Percentiles rank a stretch among this genome's conserved stretches.
Conservation (phyloP, 257 asterid species). For the Lithospermum erythrorhizon region DNA sequence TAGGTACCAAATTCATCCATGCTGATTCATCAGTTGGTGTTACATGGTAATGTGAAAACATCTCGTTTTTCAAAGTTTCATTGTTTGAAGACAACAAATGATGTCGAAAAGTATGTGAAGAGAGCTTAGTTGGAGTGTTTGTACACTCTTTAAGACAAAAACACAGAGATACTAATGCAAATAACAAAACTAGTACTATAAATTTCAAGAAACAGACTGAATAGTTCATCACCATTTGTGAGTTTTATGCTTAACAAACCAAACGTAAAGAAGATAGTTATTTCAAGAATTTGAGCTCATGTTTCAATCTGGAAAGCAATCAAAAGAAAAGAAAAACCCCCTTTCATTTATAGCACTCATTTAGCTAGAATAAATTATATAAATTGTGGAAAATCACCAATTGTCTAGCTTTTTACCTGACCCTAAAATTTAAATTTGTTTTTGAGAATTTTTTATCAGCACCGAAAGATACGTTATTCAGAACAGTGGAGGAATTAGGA, state of each 20-base stretch:
- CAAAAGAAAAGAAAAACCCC: too few species aligned
- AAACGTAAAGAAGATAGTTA: too few species aligned
- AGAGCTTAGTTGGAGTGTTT: slow-evolving; percentile 27
- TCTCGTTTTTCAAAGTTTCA: slow-evolving; percentile 52
- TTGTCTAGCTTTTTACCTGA: too few species aligned
- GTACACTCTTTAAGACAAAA: slow-evolving; percentile 56
- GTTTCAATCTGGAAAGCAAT: too few species aligned
- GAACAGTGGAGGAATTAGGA: too few species aligned
- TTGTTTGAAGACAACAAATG: slow-evolving; percentile 46
- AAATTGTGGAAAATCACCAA: too few species aligned
- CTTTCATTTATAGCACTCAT: too few species aligned
- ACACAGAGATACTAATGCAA: slow-evolving; percentile 11
- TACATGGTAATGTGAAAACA: slow-evolving; percentile 53
- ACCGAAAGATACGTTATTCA: too few species aligned
- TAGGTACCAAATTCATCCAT: slow-evolving; percentile 59
- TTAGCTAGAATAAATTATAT: too few species aligned
- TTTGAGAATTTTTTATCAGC: too few species aligned
- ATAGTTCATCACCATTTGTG: slow-evolving; percentile 13
- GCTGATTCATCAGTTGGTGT: slow-evolving; percentile 80
- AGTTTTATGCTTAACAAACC: not conserved
- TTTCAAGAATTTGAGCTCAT: too few species aligned
- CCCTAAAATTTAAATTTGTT: too few species aligned
- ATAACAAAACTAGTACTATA: slow-evolving; percentile 13
- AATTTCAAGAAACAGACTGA: slow-evolving; percentile 6
- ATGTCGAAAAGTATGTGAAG: slow-evolving; percentile 56